Evolutionary conservation across 257 asterid species (phyloP), one percentile per base, ranked within the genome.

Genomic region (Solanum ahanhuiri): DNA sequence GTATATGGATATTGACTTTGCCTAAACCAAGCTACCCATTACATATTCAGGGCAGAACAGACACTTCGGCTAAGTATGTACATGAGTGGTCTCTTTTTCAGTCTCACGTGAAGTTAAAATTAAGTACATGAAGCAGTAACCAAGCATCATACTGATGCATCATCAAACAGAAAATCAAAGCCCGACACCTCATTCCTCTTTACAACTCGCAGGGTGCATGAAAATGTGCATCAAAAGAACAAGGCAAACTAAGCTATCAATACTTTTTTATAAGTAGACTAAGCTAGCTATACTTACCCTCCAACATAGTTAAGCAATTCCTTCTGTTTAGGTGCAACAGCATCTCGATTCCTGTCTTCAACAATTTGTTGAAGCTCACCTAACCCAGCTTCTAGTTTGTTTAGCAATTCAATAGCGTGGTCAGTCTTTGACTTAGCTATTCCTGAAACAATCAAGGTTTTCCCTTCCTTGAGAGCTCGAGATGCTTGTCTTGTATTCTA

Each of bases 221-320:
- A 77, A 43, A 41, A 41, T 77, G 63, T 1, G 35, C 23, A 41
- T 77, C 34, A 43, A 79, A 77, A 79, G 66, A 45, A 60, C 66
- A 45, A 8, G n/a, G 66, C 11, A 25, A 18, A 79, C 84, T 43
- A 79, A 45, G 41, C 64, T 79, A 79, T n/a, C 17, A 45, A 45
- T 79, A 76, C 14, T 23, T 12, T 76, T 28, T 77, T 43, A 23
- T 7, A 77, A 41, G 83, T 23, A 77, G 63, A 77, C 64, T 77
- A 43, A 77, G 63, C 83, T 25, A 76, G 63, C 60, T 18, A 64
- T 25, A 92, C 97, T 92, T 90, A 97, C 99, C 98, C 96, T 91
- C 98, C 98, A 66, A 97, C 98, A 91, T 95, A 97, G 85, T 89
- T 92, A 71, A 97, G 98, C 90, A 97, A 94, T 87, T 97, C 98